phyloP scores from a whole-genome alignment of 1,284 basidiomycete species.

The Puccinia sorghi region DNA sequence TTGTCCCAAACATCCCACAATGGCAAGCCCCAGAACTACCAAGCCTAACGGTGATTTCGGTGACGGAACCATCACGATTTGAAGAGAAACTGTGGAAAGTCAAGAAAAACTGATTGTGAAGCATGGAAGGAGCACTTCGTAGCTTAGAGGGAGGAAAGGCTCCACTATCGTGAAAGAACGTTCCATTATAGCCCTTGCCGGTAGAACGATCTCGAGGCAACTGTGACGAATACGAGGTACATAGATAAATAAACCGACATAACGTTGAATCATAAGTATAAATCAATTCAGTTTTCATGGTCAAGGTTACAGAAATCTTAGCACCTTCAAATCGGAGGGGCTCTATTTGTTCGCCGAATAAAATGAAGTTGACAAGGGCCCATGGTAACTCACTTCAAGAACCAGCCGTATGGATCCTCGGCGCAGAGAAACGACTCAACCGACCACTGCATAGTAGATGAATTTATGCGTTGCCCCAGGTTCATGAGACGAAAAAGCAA shows the following conservation, averaged over 20 bases:
- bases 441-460: not conserved
- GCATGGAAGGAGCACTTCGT: not conserved
- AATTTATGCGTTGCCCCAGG: no score
- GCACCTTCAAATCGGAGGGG: not conserved
- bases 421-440: no score
- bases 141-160: not conserved
- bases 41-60: not conserved
- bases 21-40: not conserved
- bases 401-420: not conserved
- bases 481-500: no score
- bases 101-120: no score
- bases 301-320: not conserved
- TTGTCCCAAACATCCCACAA: constrained; percentile 3
- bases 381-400: not conserved
- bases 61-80: no score
- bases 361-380: not conserved
- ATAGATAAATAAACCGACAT: not conserved
- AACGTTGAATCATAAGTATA: no score
- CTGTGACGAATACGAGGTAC: no score
- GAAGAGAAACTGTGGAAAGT: not conserved
- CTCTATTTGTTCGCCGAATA: not conserved
- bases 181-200: no score
- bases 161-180: not conserved
- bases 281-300: not conserved
- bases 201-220: not conserved